phyloP scores from a whole-genome alignment of 1,284 basidiomycete species.

The Leccinum pachyderme region DNA sequence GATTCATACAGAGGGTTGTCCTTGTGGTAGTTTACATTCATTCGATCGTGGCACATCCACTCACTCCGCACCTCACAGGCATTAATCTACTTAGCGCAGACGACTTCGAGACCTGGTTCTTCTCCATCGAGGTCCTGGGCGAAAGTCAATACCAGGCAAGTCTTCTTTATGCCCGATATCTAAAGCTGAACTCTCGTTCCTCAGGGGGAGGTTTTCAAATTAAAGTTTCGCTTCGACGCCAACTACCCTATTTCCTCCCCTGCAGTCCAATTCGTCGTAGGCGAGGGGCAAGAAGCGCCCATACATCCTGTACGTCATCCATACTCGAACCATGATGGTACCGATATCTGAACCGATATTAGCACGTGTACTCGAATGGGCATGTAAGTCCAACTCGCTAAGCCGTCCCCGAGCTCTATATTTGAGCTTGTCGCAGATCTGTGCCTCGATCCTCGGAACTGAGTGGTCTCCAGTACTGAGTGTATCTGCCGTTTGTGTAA shows the following conservation, averaged over 20 bases:
- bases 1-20: slow-evolving; percentile 66
- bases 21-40: slow-evolving; percentile 49
- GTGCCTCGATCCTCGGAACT: slow-evolving; percentile 80
- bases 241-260: slow-evolving; percentile 80
- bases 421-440: slow-evolving; percentile 51
- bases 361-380: slow-evolving; percentile 85
- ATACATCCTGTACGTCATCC: slow-evolving; percentile 64
- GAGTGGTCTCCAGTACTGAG: slow-evolving; percentile 86
- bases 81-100: slow-evolving; percentile 70
- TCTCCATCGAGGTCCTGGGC: slow-evolving; percentile 76
- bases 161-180: background rate
- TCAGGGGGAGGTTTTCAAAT: slow-evolving; percentile 71
- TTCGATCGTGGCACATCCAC: background rate
- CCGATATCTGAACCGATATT: slow-evolving; percentile 16
- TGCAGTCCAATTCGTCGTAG: slow-evolving; percentile 78
- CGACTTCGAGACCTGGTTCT: slow-evolving; percentile 70
- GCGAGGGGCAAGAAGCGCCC: slow-evolving; percentile 58
- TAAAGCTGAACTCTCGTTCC: slow-evolving; percentile 5
- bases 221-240: slow-evolving; percentile 75
- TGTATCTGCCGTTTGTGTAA: slow-evolving; percentile 75
- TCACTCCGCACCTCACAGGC: slow-evolving; percentile 40
- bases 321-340: background rate
- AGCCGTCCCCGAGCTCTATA: slow-evolving; percentile 4
- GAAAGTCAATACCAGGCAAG: slow-evolving; percentile 70
- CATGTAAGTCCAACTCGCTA: slow-evolving; percentile 52